Base-by-base conservation (phyloP, 306 rosid species). In the Cicer bijugum region DNA sequence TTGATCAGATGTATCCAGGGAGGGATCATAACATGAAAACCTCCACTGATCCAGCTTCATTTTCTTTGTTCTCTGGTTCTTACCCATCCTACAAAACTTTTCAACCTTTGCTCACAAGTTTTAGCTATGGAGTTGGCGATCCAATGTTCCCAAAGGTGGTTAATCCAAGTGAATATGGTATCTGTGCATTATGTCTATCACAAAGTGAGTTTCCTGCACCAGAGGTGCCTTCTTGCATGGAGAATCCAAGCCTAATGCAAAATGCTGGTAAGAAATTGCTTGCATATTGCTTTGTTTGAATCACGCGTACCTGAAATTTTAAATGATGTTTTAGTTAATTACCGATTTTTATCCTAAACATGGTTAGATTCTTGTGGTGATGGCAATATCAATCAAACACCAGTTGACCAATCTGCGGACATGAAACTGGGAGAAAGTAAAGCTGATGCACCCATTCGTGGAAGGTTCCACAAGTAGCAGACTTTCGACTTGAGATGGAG, bases 261-360 rank as follows among this genome's bases (percentile, higher is more conserved):
- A 37, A 43, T 55, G 40, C 63, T 4, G 85, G 88, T 84, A 78
- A 70, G 78, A 56, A 50, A 47, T 50, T 46, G 71, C 37, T 63
- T 50, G 20, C 58, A 2, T 38, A 59, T 8, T 57, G 47, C 16
- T 76, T 80, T 33, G 37, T 20, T 28, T 0, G 38, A 73, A 63
- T 68, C 51, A 8, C 7, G 6, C 57, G 38, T 69, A 72, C 55
- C 66, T 53, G 44, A 72, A 76, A 67, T 38, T 8, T 69, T 47
- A 14, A 17, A 35, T 44, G 63, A 8, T 39, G 51, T 47, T 45
- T 35, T 61, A 9, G 65, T 63, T 61, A 9, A 69, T 63, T 69
- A 39, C 76, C 76, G 37, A 72, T 73, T 57, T 69, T 50, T 39
- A 68, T 69, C 46, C 15, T 55, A 7, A 42, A 9, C 68, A 15